Base-by-base conservation (phyloP, 2,329 filamentous ascomycete genomes). In the Chrysosporium queenslandicum region DNA sequence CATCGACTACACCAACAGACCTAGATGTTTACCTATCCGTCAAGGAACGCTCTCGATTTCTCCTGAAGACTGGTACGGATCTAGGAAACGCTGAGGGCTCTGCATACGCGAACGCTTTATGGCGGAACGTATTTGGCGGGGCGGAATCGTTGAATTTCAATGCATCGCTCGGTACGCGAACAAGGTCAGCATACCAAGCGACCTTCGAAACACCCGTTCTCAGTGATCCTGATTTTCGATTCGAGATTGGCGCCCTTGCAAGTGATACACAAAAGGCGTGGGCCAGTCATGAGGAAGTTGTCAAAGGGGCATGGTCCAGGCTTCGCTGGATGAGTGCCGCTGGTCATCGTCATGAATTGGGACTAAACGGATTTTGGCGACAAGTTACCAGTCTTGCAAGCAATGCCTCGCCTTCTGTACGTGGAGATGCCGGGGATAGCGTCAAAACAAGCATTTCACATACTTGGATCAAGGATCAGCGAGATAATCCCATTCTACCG, bases 1-100 rank as follows among this genome's bases (percentile, higher is more conserved):
- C 86, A 0, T 80, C 82, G 5, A 80, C 83, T 8, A 82, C 82
- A 1, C 81, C 84, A 1, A 88, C 82, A 52, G 88, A 94, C 65
- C 71, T 97, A 59, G 85, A 91, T 58, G 79, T 96, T 50, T 86
- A 84, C 61, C 77, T 96, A 53, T 81, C 81, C 50, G 85, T 86
- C 20, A 77, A 78, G 55, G 91, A 98, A 70, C 83, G 87, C 59
- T 85, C 87, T 29, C 83, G 86, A 36, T 81, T 97, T 63, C 82
- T 89, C 54, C 79, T 97, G 63, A 94, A 94, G 73, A 95, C 90
- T 0, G 92, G 92, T 55, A 97, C 92, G 7, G 91, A 97, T 65
- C 78, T 95, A 42, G 92, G 92, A 57, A 94, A 94, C 64, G 83
- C 87, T 20, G 92, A 98, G 69, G 92, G 91, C 32, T 94, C 90